Conservation (phyloP, 2,329 filamentous ascomycete genomes). For the Penicillium sp. region DNA sequence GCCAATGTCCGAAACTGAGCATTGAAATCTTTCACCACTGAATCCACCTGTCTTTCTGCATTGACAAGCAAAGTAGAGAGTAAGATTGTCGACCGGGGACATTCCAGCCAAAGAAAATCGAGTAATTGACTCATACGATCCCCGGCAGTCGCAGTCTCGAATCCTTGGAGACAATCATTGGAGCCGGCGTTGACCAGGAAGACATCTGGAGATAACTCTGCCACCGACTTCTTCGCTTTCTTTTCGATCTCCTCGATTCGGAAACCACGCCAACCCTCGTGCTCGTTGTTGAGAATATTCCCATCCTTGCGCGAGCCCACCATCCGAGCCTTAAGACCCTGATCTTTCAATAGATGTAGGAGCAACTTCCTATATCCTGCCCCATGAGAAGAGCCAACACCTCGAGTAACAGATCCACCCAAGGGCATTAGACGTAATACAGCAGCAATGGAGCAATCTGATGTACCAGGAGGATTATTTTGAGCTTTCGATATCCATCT, state of each 20-base stretch:
- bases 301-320: constrained; percentile 47
- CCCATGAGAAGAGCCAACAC: constrained; percentile 10
- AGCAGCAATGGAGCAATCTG: not conserved
- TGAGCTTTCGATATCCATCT: too few relatives aligned
- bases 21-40: constrained; percentile 40
- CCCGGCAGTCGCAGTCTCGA: constrained; percentile 26
- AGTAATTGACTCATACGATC: constrained; percentile 43
- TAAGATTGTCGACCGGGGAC: constrained; percentile 41
- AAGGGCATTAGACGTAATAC: constrained; percentile 14
- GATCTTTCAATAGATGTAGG: not conserved
- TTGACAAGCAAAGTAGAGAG: constrained; percentile 47
- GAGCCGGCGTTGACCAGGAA: constrained; percentile 51
- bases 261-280: constrained; percentile 52
- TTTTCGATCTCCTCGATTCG: constrained; percentile 46
- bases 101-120: constrained; percentile 37
- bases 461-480: too few relatives aligned
- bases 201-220: constrained; percentile 43
- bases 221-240: constrained; percentile 40
- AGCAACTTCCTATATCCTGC: constrained; percentile 2
- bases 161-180: constrained; percentile 47
- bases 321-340: constrained; percentile 26
- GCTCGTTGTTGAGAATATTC: constrained; percentile 45
- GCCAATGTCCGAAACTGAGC: constrained; percentile 36
- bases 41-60: constrained; percentile 24
- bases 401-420: constrained; percentile 22